Conservation (phyloP, 768 basidiomycete genomes). For the Mycena maculata region DNA sequence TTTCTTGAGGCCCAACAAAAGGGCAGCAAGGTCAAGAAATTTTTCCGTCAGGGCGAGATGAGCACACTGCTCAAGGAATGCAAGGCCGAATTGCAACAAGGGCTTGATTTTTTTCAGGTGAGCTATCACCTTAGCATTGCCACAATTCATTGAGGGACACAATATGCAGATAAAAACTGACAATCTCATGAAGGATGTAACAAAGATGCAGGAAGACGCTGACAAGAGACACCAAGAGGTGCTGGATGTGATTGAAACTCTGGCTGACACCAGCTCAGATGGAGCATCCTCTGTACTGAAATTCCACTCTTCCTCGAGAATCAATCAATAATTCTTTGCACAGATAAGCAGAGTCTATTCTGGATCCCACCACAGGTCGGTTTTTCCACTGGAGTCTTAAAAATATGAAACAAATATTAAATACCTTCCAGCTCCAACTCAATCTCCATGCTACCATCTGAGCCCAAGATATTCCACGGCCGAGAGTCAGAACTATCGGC, state of each 20-base stretch:
- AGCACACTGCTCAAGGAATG: background rate
- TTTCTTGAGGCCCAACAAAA: background rate
- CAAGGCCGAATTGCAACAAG: background rate
- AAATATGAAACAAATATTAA: too few species aligned
- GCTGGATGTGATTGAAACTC: background rate
- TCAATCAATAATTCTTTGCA: too few species aligned
- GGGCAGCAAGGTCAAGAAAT: background rate
- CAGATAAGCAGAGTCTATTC: too few species aligned
- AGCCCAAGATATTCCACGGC: too few species aligned
- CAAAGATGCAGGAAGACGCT: background rate
- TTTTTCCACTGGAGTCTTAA: too few species aligned
- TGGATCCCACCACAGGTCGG: too few species aligned
- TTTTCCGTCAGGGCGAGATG: background rate
- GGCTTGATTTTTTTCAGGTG: background rate
- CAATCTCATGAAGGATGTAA: background rate
- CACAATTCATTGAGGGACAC: background rate
- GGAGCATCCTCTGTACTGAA: background rate
- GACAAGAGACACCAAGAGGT: background rate
- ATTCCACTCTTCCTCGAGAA: too few species aligned
- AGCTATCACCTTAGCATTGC: background rate
- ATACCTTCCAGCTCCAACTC: too few species aligned
- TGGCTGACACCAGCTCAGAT: background rate
- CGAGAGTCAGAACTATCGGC: too few species aligned
- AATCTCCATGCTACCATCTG: too few species aligned
- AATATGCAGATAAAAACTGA: background rate